Evolutionary conservation across 2,329 filamentous ascomycete genomes (phyloP).

Genomic region (Chrysoporthe puriensis): DNA sequence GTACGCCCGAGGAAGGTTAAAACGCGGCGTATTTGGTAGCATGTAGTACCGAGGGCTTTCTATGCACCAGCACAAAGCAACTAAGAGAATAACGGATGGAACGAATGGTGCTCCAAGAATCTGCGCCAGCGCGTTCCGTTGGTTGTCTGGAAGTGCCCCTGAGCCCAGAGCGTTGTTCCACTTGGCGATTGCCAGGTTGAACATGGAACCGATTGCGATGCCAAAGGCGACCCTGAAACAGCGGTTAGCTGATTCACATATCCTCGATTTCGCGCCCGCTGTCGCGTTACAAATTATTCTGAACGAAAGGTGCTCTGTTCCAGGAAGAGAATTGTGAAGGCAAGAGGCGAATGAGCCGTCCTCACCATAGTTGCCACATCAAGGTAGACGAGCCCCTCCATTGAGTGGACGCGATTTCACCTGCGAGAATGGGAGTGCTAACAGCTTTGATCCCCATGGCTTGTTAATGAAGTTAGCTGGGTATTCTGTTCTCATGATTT

Average conservation of each 20-base stretch:
- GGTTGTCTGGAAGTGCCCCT: conserved; percentile 18
- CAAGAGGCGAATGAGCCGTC: background rate
- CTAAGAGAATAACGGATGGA: conserved; percentile 40
- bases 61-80: conserved; percentile 43
- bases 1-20: conserved; percentile 40
- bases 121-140: conserved; percentile 33
- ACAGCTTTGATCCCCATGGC: conserved; percentile 52
- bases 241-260: background rate
- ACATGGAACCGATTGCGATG: conserved; percentile 41
- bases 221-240: conserved; percentile 40
- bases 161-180: conserved; percentile 18
- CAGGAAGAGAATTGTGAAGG: background rate
- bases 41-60: conserved; percentile 47
- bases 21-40: conserved; percentile 40
- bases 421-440: conserved; percentile 51
- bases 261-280: too few relatives aligned
- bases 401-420: conserved; percentile 50
- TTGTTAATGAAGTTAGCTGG: conserved; percentile 36
- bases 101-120: conserved; percentile 44
- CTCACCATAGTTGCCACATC: conserved; percentile 51
- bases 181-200: conserved; percentile 44
- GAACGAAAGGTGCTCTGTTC: too few relatives aligned
- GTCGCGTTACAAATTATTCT: too few relatives aligned
- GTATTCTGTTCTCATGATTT: background rate
- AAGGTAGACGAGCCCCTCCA: conserved; percentile 53